Conservation (phyloP, 73 alveolate species). For the Paramecium sonneborni region DNA sequence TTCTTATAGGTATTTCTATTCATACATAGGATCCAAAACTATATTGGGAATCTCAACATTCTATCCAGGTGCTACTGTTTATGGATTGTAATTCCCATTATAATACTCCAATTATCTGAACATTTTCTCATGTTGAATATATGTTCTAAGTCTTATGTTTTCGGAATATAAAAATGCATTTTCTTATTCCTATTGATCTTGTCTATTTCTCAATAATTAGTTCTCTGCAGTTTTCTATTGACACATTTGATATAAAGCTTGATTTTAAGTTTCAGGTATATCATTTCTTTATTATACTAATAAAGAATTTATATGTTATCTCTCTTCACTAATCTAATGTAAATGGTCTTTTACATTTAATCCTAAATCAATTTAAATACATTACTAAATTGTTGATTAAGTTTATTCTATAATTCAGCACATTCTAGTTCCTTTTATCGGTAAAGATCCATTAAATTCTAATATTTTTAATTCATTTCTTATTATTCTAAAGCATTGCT, state of each 20-base stretch:
- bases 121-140: conserved; percentile 2
- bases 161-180: conserved; percentile 23
- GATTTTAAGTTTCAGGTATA: not conserved
- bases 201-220: not conserved
- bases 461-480: not conserved
- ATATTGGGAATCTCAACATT: not conserved
- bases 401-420: not conserved
- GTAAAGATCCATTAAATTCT: conserved; percentile 1
- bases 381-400: not conserved
- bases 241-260: conserved; percentile 25
- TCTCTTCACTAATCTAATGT: not conserved
- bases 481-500: conserved; percentile 37
- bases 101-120: conserved; percentile 9
- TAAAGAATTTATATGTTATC: not conserved
- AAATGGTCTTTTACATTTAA: not conserved
- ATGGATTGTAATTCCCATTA: conserved; percentile 3
- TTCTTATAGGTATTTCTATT: not conserved
- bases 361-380: not conserved
- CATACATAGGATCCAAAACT: conserved; percentile 11
- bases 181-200: not conserved
- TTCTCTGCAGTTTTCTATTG: conserved; percentile 4
- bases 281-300: not conserved
- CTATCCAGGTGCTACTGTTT: not conserved
- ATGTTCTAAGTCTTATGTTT: conserved; percentile 3
- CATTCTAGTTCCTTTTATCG: not conserved